Conservation (phyloP, 768 basidiomycete genomes). For the Tephrocybe sp. region DNA sequence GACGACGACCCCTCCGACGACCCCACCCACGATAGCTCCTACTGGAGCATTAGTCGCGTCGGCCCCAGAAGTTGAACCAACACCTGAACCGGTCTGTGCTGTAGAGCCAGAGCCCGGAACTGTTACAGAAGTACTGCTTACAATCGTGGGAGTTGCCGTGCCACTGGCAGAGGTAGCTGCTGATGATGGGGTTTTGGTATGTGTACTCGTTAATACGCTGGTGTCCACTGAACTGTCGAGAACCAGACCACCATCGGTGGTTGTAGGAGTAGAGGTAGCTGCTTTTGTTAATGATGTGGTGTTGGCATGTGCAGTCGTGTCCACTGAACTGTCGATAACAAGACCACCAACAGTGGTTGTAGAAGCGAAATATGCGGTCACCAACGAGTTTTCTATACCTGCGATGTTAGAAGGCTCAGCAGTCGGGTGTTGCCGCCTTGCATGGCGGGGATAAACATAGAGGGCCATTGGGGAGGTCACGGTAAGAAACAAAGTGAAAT, state of each 20-base stretch:
- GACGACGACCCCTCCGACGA: too few relatives aligned
- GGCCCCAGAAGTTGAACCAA: too few relatives aligned
- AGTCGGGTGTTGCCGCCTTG: slow-evolving; percentile 13
- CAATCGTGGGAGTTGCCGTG: slow-evolving; percentile 12
- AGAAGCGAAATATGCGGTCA: slow-evolving; percentile 5
- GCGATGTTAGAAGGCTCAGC: slow-evolving; percentile 12
- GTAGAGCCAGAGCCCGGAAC: too few relatives aligned
- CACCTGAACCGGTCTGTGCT: too few relatives aligned
- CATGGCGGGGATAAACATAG: slow-evolving; percentile 3
- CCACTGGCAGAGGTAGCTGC: slow-evolving; percentile 15
- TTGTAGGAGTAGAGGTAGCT: too few relatives aligned
- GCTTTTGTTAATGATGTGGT: too few relatives aligned
- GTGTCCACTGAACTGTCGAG: too few relatives aligned
- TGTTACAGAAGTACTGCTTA: too few relatives aligned
- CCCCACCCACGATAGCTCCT: too few relatives aligned
- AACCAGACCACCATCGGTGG: too few relatives aligned
- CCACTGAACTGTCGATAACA: slow-evolving; percentile 12
- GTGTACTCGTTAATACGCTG: too few relatives aligned
- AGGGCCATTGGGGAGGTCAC: slow-evolving; percentile 11
- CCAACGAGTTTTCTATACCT: slow-evolving; percentile 14
- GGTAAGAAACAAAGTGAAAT: slow-evolving; percentile 9
- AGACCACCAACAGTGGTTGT: slow-evolving; percentile 11
- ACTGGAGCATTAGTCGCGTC: too few relatives aligned
- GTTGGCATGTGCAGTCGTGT: neutral
- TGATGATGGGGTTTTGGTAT: slow-evolving; percentile 6